Conservation (phyloP, 2,329 filamentous ascomycete genomes). For the Beauveria australis region DNA sequence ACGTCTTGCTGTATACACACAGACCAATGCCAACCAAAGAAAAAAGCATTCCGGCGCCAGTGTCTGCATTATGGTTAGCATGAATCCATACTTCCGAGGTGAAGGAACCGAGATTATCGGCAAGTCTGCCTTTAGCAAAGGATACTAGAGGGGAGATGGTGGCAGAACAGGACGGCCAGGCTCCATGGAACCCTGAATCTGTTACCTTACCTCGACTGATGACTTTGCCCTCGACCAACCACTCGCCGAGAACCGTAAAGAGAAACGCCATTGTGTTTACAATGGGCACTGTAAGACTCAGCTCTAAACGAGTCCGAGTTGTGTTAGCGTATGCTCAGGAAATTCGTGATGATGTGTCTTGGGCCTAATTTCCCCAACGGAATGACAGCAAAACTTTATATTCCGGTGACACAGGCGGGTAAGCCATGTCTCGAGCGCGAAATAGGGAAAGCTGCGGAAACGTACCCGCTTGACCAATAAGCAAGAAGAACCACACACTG, state of each 20-base stretch:
- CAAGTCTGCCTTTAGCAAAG: background rate
- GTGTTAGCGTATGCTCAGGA: background rate
- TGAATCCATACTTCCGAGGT: background rate
- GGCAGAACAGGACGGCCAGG: background rate
- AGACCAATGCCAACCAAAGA: conserved; percentile 74
- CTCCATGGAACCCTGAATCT: background rate
- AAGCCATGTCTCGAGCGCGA: background rate
- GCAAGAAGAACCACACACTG: conserved; percentile 91
- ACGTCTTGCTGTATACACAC: conserved; percentile 63
- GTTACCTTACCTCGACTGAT: conserved; percentile 62
- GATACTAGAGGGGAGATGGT: background rate
- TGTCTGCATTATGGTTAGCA: conserved; percentile 45
- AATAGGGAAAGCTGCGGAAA: conserved; percentile 1
- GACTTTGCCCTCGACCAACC: conserved; percentile 87
- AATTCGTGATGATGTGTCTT: background rate
- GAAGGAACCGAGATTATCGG: background rate
- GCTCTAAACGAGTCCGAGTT: conserved; percentile 43
- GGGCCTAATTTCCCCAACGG: background rate
- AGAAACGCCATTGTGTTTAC: conserved; percentile 90
- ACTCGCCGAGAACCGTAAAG: conserved; percentile 93
- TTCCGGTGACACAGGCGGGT: background rate
- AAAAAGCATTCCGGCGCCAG: conserved; percentile 71
- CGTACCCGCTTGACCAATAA: conserved; percentile 86
- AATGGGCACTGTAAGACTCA: conserved; percentile 89
- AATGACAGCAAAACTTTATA: background rate